phyloP scores from a whole-genome alignment of 177 flowering plant species.

The Telopea speciosissima region DNA sequence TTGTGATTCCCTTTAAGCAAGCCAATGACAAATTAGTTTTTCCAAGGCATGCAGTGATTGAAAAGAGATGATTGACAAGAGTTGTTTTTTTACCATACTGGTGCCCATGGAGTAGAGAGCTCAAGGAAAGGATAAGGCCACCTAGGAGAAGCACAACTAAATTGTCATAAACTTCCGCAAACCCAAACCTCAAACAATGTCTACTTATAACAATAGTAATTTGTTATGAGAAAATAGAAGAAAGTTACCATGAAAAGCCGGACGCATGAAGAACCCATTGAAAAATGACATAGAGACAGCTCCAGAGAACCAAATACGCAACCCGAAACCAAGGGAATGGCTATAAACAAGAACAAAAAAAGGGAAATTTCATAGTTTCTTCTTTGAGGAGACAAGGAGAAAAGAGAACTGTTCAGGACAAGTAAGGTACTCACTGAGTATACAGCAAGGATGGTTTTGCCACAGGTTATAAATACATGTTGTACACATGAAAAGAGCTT shows the following conservation, averaged over 20 bases:
- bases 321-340: slow-evolving; percentile 65
- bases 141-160: slow-evolving; percentile 32
- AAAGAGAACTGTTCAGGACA: background rate
- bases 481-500: too few species aligned
- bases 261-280: slow-evolving; percentile 81
- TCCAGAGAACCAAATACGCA: slow-evolving; percentile 61
- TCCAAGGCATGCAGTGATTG: background rate
- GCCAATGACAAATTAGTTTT: too few species aligned
- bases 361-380: background rate
- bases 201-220: background rate
- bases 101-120: slow-evolving; percentile 73
- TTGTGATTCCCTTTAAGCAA: too few species aligned
- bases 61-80: background rate
- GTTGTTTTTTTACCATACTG: slow-evolving; percentile 53
- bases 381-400: background rate
- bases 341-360: slow-evolving; percentile 26
- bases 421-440: background rate
- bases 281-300: slow-evolving; percentile 44
- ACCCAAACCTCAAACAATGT: background rate
- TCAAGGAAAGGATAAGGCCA: slow-evolving; percentile 97
- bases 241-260: slow-evolving; percentile 50
- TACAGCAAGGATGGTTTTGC: too few species aligned
- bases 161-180: background rate
- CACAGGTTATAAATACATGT: too few species aligned
- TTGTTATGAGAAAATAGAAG: background rate